Base-by-base conservation (phyloP, 257 asterid genomes). In the Solanum acaule region DNA sequence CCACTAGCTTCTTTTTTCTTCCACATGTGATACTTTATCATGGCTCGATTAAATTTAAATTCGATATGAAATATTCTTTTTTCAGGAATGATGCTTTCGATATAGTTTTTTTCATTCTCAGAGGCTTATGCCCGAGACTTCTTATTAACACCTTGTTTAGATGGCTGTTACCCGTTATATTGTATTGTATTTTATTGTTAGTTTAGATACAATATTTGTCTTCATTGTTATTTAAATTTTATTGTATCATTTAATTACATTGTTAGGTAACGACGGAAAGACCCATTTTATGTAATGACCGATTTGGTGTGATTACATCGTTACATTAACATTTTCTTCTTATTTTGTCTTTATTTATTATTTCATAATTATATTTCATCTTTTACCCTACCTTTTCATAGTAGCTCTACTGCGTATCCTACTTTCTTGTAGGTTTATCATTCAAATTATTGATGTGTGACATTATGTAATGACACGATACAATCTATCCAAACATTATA, bases 51-150 rank as follows among this genome's bases (percentile, higher is more conserved):
- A 65, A 65, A 11, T 23, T 63, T 23, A 63, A 63, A 63, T 63
- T 63, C 0, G 8, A 2, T 18, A 23, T 10, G 0, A 61, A 8
- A 61, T 22, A 4, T 9, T 61, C 0, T 4, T 23, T 63, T 63
- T 63, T 4, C 1, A 2, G 1, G 12, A n/a, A 23, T 23, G 29
- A 63, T 0, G 13, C 6, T 23, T 10, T 2, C 0, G 0, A 5
- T 63, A 63, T 22, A 10, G 6, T 23, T 61, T 9, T 22, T 61
- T 61, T 10, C 6, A 61, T 61, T 61, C 0, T 23, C 3, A 23
- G 3, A 23, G 15, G 31, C 27, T 23, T n/a, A 10, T 4, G 25
- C 14, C 29, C 70, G 1, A 23, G 10, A 23, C 61, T 6, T 52
- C 61, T 52, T 16, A 52, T 6, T 6, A 52, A 52, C 63, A 6